Conservation (phyloP, 2,329 filamentous ascomycete species). For the Sarocladium kiliense region DNA sequence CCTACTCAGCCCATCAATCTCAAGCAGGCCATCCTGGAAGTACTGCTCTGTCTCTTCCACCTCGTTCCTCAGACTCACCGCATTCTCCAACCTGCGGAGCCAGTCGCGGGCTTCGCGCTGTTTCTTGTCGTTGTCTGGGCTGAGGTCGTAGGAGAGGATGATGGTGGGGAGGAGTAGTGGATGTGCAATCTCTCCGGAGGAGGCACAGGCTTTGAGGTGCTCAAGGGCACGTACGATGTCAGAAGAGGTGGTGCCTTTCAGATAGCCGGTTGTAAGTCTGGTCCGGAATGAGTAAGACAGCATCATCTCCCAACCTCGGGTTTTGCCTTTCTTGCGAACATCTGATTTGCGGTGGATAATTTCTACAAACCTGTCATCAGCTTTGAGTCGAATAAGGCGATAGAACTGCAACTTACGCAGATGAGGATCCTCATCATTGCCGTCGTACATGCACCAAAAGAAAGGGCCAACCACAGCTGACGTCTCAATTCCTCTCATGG, state of each 20-base stretch:
- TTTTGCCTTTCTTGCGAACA: slow-evolving; percentile 58
- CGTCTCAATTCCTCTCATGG: slow-evolving; percentile 53
- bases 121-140: slow-evolving; percentile 51
- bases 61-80: slow-evolving; percentile 55
- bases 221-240: slow-evolving; percentile 44
- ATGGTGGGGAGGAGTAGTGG: slow-evolving; percentile 55
- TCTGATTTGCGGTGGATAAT: slow-evolving; percentile 63
- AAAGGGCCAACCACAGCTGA: slow-evolving; percentile 56
- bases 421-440: slow-evolving; percentile 51
- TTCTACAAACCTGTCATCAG: slow-evolving; percentile 29
- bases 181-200: slow-evolving; percentile 46
- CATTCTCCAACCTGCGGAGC: slow-evolving; percentile 56
- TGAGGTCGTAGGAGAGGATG: slow-evolving; percentile 54
- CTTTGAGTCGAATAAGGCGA: background rate
- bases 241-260: slow-evolving; percentile 56
- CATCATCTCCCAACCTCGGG: slow-evolving; percentile 60
- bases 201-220: slow-evolving; percentile 40
- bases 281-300: slow-evolving; percentile 52
- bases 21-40: slow-evolving; percentile 44
- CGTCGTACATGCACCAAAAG: slow-evolving; percentile 55
- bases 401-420: slow-evolving; percentile 38
- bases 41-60: slow-evolving; percentile 49
- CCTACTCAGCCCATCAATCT: slow-evolving; percentile 55
- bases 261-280: slow-evolving; percentile 53
- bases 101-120: slow-evolving; percentile 59